Conservation (phyloP, 495 filamentous ascomycete species). For the Penicillium bovifimosum region DNA sequence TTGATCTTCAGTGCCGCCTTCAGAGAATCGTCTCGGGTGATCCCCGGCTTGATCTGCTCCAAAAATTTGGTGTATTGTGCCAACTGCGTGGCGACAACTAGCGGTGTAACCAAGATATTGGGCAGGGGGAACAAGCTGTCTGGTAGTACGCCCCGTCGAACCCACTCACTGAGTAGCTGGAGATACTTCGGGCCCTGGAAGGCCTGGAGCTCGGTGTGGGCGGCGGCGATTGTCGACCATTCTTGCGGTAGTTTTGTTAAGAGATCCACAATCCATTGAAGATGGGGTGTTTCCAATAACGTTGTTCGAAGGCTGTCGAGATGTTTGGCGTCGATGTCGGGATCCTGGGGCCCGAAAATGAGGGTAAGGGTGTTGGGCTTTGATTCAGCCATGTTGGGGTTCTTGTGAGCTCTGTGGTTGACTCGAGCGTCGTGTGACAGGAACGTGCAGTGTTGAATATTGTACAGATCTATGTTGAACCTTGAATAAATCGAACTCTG, state of each 20-base stretch:
- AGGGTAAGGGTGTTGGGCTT: background rate
- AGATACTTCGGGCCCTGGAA: background rate
- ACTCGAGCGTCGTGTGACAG: background rate
- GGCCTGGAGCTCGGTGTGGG: background rate
- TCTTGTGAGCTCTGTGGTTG: background rate
- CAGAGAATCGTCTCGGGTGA: background rate
- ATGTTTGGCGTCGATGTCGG: background rate
- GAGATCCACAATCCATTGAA: background rate
- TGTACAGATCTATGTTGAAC: background rate
- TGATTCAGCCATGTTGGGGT: background rate
- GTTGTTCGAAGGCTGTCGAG: background rate
- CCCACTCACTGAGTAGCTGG: background rate
- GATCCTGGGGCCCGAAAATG: background rate
- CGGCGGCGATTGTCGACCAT: background rate
- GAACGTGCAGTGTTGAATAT: background rate
- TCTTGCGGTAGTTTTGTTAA: background rate
- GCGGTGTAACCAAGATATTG: conserved; percentile 25
- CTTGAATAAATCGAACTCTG: background rate
- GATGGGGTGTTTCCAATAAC: background rate
- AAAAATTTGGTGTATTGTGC: conserved; percentile 23
- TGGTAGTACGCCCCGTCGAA: background rate
- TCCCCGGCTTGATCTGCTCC: background rate
- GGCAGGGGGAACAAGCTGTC: conserved; percentile 7
- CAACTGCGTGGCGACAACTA: conserved; percentile 29
- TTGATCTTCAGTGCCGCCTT: background rate